These are phyloP conservation scores for Nemania sp. DNA, from an alignment of 2,329 filamentous ascomycete genomes.

Conservation along the genomic window DNA sequence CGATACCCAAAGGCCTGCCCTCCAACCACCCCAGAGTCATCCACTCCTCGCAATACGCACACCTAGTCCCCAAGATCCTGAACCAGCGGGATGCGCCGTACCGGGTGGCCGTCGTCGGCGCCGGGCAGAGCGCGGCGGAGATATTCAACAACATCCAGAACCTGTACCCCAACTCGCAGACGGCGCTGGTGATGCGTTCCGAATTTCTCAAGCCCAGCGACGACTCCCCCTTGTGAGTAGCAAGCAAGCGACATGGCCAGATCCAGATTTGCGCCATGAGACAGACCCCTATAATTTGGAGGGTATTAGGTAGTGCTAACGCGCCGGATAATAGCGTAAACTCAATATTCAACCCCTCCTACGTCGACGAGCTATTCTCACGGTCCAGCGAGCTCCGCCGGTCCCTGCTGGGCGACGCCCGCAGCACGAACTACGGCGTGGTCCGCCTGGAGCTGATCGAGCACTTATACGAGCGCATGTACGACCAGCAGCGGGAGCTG, in stretches of 20 bases:
- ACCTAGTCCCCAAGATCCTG: conserved; percentile 70
- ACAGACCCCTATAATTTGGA: neutral
- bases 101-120: conserved; percentile 86
- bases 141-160: conserved; percentile 91
- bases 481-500: conserved; percentile 81
- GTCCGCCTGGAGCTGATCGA: conserved; percentile 93
- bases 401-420: conserved; percentile 73
- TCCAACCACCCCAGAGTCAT: conserved; percentile 78
- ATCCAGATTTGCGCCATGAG: neutral
- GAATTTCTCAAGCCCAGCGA: conserved; percentile 90
- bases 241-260: neutral
- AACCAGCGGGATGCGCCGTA: conserved; percentile 68
- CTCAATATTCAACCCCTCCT: conserved; percentile 92
- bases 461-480: conserved; percentile 86
- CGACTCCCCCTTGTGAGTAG: conserved; percentile 90
- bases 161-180: conserved; percentile 84
- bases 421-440: conserved; percentile 93
- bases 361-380: conserved; percentile 80
- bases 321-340: conserved; percentile 81
- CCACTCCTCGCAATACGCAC: conserved; percentile 89
- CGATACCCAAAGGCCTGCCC: conserved; percentile 77
- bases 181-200: conserved; percentile 82
- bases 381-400: conserved; percentile 73
- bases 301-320: conserved; percentile 43
- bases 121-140: conserved; percentile 92